A percentile compares a stretch with the other conserved stretches of the same genome.
phyloP scores from a whole-genome alignment of 179 eudicot genomes.

The Camellia oleifera region DNA sequence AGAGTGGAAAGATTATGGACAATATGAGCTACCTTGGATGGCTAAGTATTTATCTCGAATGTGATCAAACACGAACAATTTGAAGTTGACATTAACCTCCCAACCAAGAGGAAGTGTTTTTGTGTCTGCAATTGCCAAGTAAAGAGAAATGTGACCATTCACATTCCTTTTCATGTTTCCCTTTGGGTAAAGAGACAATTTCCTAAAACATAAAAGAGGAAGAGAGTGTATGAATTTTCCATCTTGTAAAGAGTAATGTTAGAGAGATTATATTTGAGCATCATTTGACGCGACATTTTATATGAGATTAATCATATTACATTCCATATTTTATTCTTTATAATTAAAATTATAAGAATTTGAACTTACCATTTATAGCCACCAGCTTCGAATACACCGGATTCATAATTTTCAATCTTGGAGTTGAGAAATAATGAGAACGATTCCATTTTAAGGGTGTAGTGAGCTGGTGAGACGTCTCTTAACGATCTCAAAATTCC shows the following conservation, averaged over 20 bases:
- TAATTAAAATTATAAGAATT: not conserved
- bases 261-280: not conserved
- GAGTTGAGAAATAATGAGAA: not conserved
- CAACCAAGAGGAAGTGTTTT: not conserved
- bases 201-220: not conserved
- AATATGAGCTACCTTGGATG: not conserved
- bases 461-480: conserved; percentile 1
- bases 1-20: not conserved
- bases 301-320: too few relatives aligned
- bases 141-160: not conserved
- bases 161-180: not conserved
- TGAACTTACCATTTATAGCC: conserved; percentile 4
- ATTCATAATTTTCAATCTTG: not conserved
- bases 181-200: not conserved
- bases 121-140: not conserved
- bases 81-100: not conserved
- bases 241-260: too few relatives aligned
- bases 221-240: not conserved
- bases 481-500: not conserved
- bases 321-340: too few relatives aligned
- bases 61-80: not conserved
- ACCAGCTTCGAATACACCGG: not conserved
- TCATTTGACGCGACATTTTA: not conserved
- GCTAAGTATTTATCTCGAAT: not conserved
- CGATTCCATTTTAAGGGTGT: not conserved